Base-by-base conservation (phyloP, 805 yeast species). In the Clavispora vitiphila region DNA sequence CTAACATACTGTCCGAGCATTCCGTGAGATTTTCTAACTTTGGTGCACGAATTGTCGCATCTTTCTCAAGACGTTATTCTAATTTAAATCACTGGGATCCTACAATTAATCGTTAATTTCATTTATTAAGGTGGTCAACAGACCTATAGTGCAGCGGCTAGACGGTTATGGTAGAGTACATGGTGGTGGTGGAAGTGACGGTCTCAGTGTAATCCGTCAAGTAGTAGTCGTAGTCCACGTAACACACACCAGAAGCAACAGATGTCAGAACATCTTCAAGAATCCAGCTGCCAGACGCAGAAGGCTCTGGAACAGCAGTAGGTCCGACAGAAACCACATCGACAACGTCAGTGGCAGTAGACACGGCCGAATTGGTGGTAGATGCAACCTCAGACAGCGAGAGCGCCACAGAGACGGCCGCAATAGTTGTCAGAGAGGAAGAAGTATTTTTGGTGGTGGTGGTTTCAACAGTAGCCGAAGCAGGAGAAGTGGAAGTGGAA, bases 181-280 rank as follows among this genome's bases (percentile, higher is more conserved):
- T 44, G 19, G 72, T 61, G n/a, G 67, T 49, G 5, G 72, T 61
- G 16, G 69, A 57, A 10, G 76, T 68, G 22, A 63, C 56, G 12
- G 72, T 67, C 42, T 60, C 65, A 8, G 58, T 48, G 39, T 58
- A 59, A 29, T 46, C 55, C 44, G 50, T 40, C 34, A 42, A 39
- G 56, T 63, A 61, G 60, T 66, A 62, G 55, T 64, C 65, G 54
- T 61, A 61, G 55, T 63, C 56, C 39, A 68, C 66, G 42, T 57
- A 39, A 56, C 72, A 61, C 36, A 64, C 62, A 34, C 65, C 62
- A 36, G 54, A 51, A 32, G 61, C 47, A 22, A 54, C 46, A 15
- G 61, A 43, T 7, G 74, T 67, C 38, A 60, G 49, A 8, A 61
- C 51, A 44, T 55, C 58, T 18, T 59, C 69, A 32, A 69, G 63